A percentile compares a stretch with the other conserved stretches of the same genome.
These are phyloP conservation scores for Phaeoacremonium minimum DNA, from an alignment of 2,329 filamentous ascomycete species.

Conservation along the genomic window DNA sequence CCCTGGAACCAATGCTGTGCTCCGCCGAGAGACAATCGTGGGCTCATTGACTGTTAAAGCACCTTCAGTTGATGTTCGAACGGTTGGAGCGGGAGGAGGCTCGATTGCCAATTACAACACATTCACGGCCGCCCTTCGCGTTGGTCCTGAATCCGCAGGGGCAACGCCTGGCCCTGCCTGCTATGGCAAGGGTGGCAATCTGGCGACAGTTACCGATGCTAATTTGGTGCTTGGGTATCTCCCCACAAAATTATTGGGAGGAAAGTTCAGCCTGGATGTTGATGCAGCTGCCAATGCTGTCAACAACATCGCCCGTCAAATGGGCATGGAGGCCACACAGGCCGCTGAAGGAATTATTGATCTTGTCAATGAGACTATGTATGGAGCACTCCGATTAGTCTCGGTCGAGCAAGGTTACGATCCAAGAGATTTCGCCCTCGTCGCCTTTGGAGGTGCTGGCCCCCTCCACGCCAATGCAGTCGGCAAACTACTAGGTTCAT, in stretches of 20 bases:
- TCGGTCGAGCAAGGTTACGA: constrained; percentile 48
- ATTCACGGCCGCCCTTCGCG: constrained; percentile 40
- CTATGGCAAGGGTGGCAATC: constrained; percentile 39
- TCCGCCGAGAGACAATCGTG: constrained; percentile 40
- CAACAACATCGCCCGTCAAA: constrained; percentile 35
- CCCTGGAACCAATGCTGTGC: constrained; percentile 33
- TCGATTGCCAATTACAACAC: constrained; percentile 42
- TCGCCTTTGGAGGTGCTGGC: constrained; percentile 45
- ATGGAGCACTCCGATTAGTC: constrained; percentile 43
- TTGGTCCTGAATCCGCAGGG: constrained; percentile 45
- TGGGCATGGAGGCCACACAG: constrained; percentile 34
- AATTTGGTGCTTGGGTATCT: constrained; percentile 43
- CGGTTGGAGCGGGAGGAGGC: constrained; percentile 44
- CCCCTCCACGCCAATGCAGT: constrained; percentile 46
- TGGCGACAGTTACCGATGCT: constrained; percentile 44
- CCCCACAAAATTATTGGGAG: constrained; percentile 37
- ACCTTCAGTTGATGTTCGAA: constrained; percentile 42
- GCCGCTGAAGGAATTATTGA: constrained; percentile 42
- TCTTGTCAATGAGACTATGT: constrained; percentile 46
- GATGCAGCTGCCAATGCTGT: constrained; percentile 34
- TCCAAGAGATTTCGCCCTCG: constrained; percentile 43
- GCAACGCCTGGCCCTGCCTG: constrained; percentile 42
- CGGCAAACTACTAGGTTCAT: constrained; percentile 42
- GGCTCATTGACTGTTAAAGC: constrained; percentile 36
- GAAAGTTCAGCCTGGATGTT: constrained; percentile 37